Base-by-base conservation (phyloP, 2,329 filamentous ascomycete genomes). In the Malbranchea cinnamomea region DNA sequence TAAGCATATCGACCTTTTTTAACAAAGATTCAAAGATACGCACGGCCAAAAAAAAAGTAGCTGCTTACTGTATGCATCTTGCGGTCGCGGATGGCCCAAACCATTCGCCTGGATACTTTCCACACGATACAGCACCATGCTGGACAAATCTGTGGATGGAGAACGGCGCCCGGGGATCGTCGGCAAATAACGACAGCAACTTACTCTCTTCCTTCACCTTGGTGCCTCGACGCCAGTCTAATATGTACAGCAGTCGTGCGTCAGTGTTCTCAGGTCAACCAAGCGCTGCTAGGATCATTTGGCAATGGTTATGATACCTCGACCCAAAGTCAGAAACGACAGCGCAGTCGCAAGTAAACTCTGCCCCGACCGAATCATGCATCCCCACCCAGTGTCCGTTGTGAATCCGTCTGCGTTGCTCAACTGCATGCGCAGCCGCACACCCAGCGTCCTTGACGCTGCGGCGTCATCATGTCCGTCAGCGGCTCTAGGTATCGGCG, bases 1-100 rank as follows among this genome's bases (percentile, higher is more conserved):
- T 36, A 17, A 36, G 34, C 22, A 23, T 11, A n/a, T n/a, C n/a
- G n/a, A n/a, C n/a, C n/a, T n/a, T n/a, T 10, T 10, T 9, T n/a
- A 13, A 14, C 10, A 6, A 16, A 8, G 6, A 20, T 32, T 28
- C n/a, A 7, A n/a, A 19, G 13, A n/a, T n/a, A n/a, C n/a, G 23
- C 8, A 12, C 9, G 10, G 10, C 14, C 7, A 6, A 7, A n/a
- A 13, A 4, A 22, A 15, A 57, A n/a, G n/a, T n/a, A n/a, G n/a
- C n/a, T n/a, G n/a, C 78, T 52, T 60, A 91, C 84, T 89, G 78
- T 41, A 98, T 94, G 53, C 89, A 95, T 33, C 78, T 74, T 26
- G 89, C 85, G 6, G 89, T 91, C 5, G 89, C 89, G 11, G 84
- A 94, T n/a, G 89, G 89, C 0, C 89, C 89, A 56, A 98, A 98